Percentiles rank a stretch among this genome's conserved stretches.
phyloP scores from a whole-genome alignment of 805 yeast genomes.

The Torulaspora quercuum region DNA sequence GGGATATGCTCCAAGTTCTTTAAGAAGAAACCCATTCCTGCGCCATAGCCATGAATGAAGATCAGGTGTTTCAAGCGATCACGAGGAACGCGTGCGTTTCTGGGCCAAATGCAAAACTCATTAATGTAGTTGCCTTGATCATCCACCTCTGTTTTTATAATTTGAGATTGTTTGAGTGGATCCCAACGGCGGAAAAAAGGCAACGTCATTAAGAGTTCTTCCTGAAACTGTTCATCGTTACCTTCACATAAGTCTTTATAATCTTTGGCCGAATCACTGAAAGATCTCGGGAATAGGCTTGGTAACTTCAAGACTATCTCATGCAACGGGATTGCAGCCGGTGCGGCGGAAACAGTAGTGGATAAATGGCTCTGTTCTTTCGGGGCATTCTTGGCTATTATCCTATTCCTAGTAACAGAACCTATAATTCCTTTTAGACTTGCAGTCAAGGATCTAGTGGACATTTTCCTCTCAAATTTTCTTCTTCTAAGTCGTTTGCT shows the following conservation, averaged over 20 bases:
- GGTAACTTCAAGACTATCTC: conserved; percentile 44
- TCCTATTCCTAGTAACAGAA: background rate
- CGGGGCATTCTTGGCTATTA: background rate
- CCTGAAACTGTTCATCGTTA: conserved; percentile 45
- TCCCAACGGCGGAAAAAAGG: conserved; percentile 46
- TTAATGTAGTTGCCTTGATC: conserved; percentile 58
- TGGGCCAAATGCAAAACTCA: conserved; percentile 65
- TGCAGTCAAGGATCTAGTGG: conserved; percentile 7
- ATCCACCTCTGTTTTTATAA: conserved; percentile 40
- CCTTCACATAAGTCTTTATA: conserved; percentile 38
- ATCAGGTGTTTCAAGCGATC: conserved; percentile 50
- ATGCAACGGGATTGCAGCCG: conserved; percentile 60
- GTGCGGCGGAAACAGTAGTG: conserved; percentile 50
- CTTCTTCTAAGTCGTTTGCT: too few species aligned
- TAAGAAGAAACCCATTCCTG: conserved; percentile 81
- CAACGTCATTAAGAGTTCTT: conserved; percentile 42
- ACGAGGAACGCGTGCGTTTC: conserved; percentile 29
- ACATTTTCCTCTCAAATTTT: conserved; percentile 2
- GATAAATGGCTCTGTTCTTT: background rate
- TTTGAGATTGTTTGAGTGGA: conserved; percentile 26
- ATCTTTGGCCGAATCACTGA: conserved; percentile 52
- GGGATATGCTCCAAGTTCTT: conserved; percentile 63
- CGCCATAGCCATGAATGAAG: conserved; percentile 91
- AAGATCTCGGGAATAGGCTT: conserved; percentile 55
- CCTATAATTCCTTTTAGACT: conserved; percentile 1